Evolutionary conservation across 2,329 filamentous ascomycete species (phyloP).

Genomic region (Neocucurbitaria cava): DNA sequence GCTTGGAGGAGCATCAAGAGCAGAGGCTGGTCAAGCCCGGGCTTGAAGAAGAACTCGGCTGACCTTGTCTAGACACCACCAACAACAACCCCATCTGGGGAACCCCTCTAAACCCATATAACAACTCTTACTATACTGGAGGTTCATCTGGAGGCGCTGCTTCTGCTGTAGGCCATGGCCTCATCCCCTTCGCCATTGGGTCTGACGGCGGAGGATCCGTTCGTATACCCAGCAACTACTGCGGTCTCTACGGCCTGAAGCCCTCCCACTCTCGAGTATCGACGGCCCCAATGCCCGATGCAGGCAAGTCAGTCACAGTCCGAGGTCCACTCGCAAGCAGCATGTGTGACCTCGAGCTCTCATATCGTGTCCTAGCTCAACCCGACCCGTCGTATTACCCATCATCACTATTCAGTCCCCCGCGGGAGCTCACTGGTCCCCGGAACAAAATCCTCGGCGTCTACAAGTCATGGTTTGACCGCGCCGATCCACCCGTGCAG

Average conservation of each 20-base stretch:
- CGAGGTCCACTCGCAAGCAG: slow-evolving; percentile 78
- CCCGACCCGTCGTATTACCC: slow-evolving; percentile 70
- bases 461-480: slow-evolving; percentile 71
- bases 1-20: neutral
- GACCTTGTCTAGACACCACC: slow-evolving; percentile 66
- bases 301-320: slow-evolving; percentile 69
- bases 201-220: slow-evolving; percentile 76
- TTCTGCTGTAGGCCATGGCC: slow-evolving; percentile 72
- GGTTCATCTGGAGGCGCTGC: slow-evolving; percentile 81
- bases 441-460: slow-evolving; percentile 71
- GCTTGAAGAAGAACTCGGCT: neutral
- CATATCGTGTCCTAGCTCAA: slow-evolving; percentile 80
- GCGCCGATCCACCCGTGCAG: slow-evolving; percentile 69
- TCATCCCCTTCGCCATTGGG: slow-evolving; percentile 78
- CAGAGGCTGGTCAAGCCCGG: no score
- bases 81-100: slow-evolving; percentile 81
- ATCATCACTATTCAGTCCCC: slow-evolving; percentile 68
- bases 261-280: slow-evolving; percentile 75
- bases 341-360: slow-evolving; percentile 77
- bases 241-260: slow-evolving; percentile 83
- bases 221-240: slow-evolving; percentile 76
- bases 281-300: slow-evolving; percentile 63
- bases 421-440: slow-evolving; percentile 53
- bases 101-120: slow-evolving; percentile 80
- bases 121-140: slow-evolving; percentile 77